Conservation (phyloP, 2,329 filamentous ascomycete genomes). For the Fusarium brevicatenulatum region DNA sequence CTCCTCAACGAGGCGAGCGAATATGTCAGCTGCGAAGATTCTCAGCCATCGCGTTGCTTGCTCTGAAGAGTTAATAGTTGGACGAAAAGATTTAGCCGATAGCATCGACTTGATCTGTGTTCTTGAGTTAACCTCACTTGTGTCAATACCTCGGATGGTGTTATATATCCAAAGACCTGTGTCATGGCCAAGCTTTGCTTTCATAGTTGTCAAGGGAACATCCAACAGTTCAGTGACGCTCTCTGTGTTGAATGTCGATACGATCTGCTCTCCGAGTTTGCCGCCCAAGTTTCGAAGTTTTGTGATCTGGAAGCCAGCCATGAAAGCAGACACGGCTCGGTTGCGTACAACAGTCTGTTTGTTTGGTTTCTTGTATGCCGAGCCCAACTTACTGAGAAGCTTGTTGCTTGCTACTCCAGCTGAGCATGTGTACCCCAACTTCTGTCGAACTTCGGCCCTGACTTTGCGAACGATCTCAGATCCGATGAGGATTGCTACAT, state of each 20-base stretch:
- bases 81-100: conserved; percentile 93
- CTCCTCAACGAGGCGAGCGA: conserved; percentile 88
- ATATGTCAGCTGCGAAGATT: conserved; percentile 93
- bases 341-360: conserved; percentile 93
- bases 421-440: conserved; percentile 89
- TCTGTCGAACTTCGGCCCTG: conserved; percentile 72
- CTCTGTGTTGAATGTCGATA: conserved; percentile 83
- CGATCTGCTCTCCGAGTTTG: conserved; percentile 89
- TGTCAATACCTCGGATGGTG: conserved; percentile 85
- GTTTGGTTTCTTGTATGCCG: conserved; percentile 91
- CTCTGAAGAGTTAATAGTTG: conserved; percentile 79
- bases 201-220: conserved; percentile 78
- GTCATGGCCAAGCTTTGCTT: conserved; percentile 82
- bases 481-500: conserved; percentile 85
- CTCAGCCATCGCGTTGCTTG: conserved; percentile 86
- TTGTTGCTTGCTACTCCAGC: conserved; percentile 92
- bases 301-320: conserved; percentile 88
- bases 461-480: conserved; percentile 88
- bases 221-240: conserved; percentile 78
- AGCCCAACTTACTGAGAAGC: conserved; percentile 93
- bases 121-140: conserved; percentile 86
- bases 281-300: conserved; percentile 96
- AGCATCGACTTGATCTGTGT: conserved; percentile 98
- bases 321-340: conserved; percentile 80
- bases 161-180: conserved; percentile 88